Base-by-base conservation (phyloP, 345 rosid species). In the Citrus medica region DNA sequence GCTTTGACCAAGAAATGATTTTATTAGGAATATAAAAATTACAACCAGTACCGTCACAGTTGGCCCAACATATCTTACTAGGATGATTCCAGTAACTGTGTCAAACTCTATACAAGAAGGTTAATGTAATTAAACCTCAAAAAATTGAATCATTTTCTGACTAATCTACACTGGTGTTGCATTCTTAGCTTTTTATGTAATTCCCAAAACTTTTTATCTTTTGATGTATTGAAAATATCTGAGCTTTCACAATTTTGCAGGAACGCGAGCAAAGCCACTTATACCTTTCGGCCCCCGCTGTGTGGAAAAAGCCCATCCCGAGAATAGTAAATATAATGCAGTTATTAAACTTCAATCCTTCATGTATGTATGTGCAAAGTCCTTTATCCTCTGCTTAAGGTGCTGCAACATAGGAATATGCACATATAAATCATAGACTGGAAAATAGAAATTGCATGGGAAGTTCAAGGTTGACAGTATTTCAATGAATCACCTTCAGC, bases 361-460 rank as follows among this genome's bases (percentile, higher is more conserved):
- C 37, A 83, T 40, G 60, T 79, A 79, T 6, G 87, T 46, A 35
- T 51, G 66, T 33, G 91, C 95, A 42, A 83, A 95, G 67, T 95
- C 98, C 80, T 53, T 81, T 40, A 95, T 87, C 87, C 88, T 88
- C 84, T 93, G 90, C 86, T 95, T 95, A 73, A 93, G 83, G 79
- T 88, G 80, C 99, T 95, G 95, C 91, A 85, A 79, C 53, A 62
- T 12, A 62, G 67, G 78, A 24, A 75, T 6, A 40, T 16, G 32
- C 55, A 78, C 53, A 33, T 61, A 71, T 19, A 9, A 80, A 77
- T 13, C 51, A 25, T 32, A 17, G n/a, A 35, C 21, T 1, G 58
- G 14, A 53, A 67, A 70, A 7, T n/a, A n/a, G 5, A 60, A 25
- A 60, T 4, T 64, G 22, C 64, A 64, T 6, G 13, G 2, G 4